Base-by-base conservation (phyloP, 108 stramenopile species). In the Mediolabrus comicus region DNA sequence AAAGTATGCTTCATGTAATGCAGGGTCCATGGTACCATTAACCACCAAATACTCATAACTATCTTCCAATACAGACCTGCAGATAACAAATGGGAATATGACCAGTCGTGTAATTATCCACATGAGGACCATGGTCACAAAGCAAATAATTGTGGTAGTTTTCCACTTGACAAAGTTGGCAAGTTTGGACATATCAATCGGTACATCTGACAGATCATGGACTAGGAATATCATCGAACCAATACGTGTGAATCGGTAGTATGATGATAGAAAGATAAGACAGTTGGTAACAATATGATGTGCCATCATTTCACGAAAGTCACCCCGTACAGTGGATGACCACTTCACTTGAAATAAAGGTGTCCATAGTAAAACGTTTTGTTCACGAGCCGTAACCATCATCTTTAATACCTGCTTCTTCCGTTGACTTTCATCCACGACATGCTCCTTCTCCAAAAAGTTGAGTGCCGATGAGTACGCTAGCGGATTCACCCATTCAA, bases 81-180 rank as follows among this genome's bases (percentile, higher is more conserved):
- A 91, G 49, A 95, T 88, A 27, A 88, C 73, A 77, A 92, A 95
- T 10, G 91, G 91, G 36, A 95, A 72, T 10, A 90, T 73, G 29
- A 31, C 51, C 35, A 95, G 67, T 26, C 91, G 67, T 0, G 90
- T 87, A 9, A 81, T 26, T 11, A 88, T 53, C 91, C 94, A 95
- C 46, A 86, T 72, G n/a, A 91, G 12, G 10, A 89, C 87, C 90
- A 95, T 91, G 35, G 71, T 19, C 0, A 70, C 75, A 72, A 89
- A 90, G 56, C 89, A 90, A 51, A 81, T 54, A 24, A 86, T 77
- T 2, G 95, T 93, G 2, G 92, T 82, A 30, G 38, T 59, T 72
- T 93, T 95, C 89, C 89, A 92, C 65, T 95, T 95, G 25, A 95
- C 68, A 71, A 95, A 95, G 62, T 95, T 95, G 65, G 89, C 91